phyloP scores from a whole-genome alignment of 495 filamentous ascomycete genomes.

The Daldinia loculata region DNA sequence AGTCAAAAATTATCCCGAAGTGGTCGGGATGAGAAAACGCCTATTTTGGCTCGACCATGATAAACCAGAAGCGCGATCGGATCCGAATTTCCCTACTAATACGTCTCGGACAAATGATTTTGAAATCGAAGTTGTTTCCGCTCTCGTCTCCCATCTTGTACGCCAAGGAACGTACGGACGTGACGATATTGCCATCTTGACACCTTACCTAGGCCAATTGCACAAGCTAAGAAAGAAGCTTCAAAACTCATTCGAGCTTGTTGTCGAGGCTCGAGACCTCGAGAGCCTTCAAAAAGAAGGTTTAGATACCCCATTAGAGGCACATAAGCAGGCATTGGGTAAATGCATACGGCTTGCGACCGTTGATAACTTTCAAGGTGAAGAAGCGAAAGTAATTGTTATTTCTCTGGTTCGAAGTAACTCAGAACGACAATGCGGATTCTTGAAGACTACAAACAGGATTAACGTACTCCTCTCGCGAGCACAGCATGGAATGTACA shows the following conservation, averaged over 20 bases:
- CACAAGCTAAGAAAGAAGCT: slow-evolving; percentile 63
- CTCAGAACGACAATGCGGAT: slow-evolving; percentile 63
- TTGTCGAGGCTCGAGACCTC: slow-evolving; percentile 67
- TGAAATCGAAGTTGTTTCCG: slow-evolving; percentile 68
- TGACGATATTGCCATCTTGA: slow-evolving; percentile 74
- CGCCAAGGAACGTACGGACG: slow-evolving; percentile 67
- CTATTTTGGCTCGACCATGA: slow-evolving; percentile 56
- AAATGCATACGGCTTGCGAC: slow-evolving; percentile 69
- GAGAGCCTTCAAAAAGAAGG: slow-evolving; percentile 63
- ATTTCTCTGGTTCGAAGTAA: slow-evolving; percentile 78
- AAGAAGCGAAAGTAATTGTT: slow-evolving; percentile 75
- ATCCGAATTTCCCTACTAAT: slow-evolving; percentile 45
- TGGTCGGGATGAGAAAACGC: neutral
- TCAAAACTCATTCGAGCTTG: slow-evolving; percentile 60
- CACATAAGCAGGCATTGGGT: slow-evolving; percentile 45
- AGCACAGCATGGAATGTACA: slow-evolving; percentile 78
- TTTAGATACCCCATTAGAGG: slow-evolving; percentile 24
- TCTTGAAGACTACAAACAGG: slow-evolving; percentile 71
- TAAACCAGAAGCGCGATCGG: slow-evolving; percentile 54
- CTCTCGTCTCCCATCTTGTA: slow-evolving; percentile 72
- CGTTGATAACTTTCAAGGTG: slow-evolving; percentile 78
- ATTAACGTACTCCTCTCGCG: slow-evolving; percentile 76
- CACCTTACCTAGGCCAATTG: slow-evolving; percentile 74
- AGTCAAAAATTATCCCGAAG: neutral
- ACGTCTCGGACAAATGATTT: slow-evolving; percentile 68